Base-by-base conservation (phyloP, 306 rosid species). In the Ceratonia siliqua region DNA sequence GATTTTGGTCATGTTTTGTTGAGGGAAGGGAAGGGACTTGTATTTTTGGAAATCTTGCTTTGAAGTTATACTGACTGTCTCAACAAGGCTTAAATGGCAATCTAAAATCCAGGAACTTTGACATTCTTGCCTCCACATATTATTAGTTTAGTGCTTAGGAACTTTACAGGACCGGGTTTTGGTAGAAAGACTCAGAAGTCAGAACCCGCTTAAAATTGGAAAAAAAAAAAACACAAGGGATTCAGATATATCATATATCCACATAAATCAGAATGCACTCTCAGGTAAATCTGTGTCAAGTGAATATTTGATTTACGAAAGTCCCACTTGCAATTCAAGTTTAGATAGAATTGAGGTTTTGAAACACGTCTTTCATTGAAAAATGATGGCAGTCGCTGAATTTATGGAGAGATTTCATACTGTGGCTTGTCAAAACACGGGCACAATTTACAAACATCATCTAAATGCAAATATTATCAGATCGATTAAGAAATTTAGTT, bases 1-100 rank as follows among this genome's bases (percentile, higher is more conserved):
- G 62, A 77, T 76, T 41, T 54, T 55, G 58, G 67, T 48, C 74
- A 67, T 43, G 69, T 21, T 75, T n/a, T 56, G 57, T 20, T 67
- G 49, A 14, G 33, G 33, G 13, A 22, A 33, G 32, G 62, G 38
- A 28, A 0, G 48, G 48, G 5, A 1, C 63, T 13, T 4, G 14
- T 27, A 5, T 27, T 27, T 27, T 8, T 27, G 21, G n/a, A 57
- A 57, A 27, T 13, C 30, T 28, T 57, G 13, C 39, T 55, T 24
- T 32, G 12, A 12, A 55, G 32, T 32, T 8, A 14, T 39, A n/a
- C n/a, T n/a, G n/a, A n/a, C n/a, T n/a, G n/a, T n/a, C n/a, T n/a
- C n/a, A n/a, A n/a, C n/a, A n/a, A 68, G 25, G 20, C 58, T 27
- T n/a, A 68, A 68, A 42, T 46, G 43, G 43, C 43, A 18, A 68